A percentile compares a stretch with the other conserved stretches of the same genome.
These are phyloP conservation scores for Aureobasidium sp. DNA, from an alignment of 2,329 filamentous ascomycete species.

Conservation along the genomic window DNA sequence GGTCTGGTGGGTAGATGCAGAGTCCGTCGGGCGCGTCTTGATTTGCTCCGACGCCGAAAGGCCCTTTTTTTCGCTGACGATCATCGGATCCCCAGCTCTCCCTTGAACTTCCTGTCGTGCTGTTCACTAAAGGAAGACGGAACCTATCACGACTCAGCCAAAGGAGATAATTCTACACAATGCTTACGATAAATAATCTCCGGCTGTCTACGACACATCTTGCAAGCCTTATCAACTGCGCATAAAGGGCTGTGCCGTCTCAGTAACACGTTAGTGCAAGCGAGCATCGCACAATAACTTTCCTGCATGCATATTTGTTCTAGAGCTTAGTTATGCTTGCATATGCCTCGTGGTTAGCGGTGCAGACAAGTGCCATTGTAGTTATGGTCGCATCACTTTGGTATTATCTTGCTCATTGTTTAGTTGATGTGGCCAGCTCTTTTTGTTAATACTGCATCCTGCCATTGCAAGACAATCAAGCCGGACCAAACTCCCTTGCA, in stretches of 20 bases:
- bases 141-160: slow-evolving; percentile 3
- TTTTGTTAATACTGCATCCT: too few relatives aligned
- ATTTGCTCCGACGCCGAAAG: slow-evolving; percentile 8
- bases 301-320: not conserved
- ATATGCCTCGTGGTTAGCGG: not conserved
- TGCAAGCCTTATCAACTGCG: not conserved
- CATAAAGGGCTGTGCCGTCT: not conserved
- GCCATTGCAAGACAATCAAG: too few relatives aligned
- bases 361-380: too few relatives aligned
- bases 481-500: too few relatives aligned
- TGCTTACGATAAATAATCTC: not conserved
- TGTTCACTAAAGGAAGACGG: slow-evolving; percentile 10
- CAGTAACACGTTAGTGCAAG: not conserved
- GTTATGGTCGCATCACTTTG: too few relatives aligned
- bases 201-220: not conserved
- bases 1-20: not conserved
- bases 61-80: not conserved
- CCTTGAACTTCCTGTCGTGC: not conserved
- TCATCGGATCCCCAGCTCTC: slow-evolving; percentile 9
- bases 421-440: too few relatives aligned
- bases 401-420: too few relatives aligned
- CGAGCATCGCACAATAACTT: slow-evolving; percentile 9
- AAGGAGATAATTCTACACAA: not conserved
- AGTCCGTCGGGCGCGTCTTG: slow-evolving; percentile 7
- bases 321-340: slow-evolving; percentile 1